Percentiles rank a stretch among this genome's conserved stretches.
Conservation (phyloP, 345 rosid species). For the Eucalyptus sp. region DNA sequence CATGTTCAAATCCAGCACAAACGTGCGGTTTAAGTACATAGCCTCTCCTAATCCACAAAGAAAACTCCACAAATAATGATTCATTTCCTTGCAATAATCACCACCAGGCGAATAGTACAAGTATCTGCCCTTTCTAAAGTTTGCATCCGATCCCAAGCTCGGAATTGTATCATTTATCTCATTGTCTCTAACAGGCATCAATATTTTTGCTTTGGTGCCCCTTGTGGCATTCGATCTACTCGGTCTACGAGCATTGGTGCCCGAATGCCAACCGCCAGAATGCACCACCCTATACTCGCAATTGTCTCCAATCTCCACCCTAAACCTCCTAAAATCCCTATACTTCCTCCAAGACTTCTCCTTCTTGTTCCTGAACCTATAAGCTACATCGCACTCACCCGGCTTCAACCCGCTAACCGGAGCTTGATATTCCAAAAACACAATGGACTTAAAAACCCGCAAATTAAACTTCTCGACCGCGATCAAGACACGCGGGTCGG, state of each 20-base stretch:
- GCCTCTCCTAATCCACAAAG: constrained; percentile 96
- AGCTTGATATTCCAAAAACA: constrained; percentile 66
- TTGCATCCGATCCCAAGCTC: constrained; percentile 34
- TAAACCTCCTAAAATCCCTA: constrained; percentile 87
- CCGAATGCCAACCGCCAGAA: constrained; percentile 79
- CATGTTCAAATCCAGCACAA: constrained; percentile 84
- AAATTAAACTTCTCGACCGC: constrained; percentile 75
- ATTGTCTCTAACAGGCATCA: constrained; percentile 15
- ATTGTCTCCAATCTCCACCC: constrained; percentile 45
- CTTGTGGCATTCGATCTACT: constrained; percentile 7
- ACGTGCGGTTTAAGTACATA: constrained; percentile 80
- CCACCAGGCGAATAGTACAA: constrained; percentile 86
- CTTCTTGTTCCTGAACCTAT: constrained; percentile 89
- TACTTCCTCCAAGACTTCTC: constrained; percentile 96
- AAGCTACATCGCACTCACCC: constrained; percentile 78
- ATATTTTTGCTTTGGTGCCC: constrained; percentile 13
- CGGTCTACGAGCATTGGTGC: constrained; percentile 63
- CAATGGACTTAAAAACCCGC: constrained; percentile 56
- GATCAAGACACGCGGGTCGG: constrained; percentile 62
- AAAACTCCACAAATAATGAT: constrained; percentile 92
- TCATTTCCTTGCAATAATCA: constrained; percentile 92
- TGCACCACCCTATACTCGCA: constrained; percentile 51
- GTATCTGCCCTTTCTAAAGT: constrained; percentile 75
- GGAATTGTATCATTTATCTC: constrained; percentile 70
- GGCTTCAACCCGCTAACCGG: constrained; percentile 63